Base-by-base conservation (phyloP, 768 basidiomycete genomes). In the Galerina marginata region DNA sequence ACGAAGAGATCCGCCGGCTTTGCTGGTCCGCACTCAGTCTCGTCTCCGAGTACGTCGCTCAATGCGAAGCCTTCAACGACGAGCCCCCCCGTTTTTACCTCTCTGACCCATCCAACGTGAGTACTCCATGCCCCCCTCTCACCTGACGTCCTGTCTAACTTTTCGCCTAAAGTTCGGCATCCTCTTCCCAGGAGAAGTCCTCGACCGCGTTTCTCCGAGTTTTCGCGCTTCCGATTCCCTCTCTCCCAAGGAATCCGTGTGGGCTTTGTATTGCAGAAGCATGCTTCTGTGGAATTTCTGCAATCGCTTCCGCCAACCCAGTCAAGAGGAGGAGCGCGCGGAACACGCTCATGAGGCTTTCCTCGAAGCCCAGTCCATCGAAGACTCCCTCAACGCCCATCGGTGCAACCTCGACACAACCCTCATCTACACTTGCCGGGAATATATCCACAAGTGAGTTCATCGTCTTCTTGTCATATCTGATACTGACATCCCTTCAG, bases 261-360 rank as follows among this genome's bases (percentile, higher is more conserved):
- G 91, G 91, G 91, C 90, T 0, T 76, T 93, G 26, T 91, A 91
- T 66, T 92, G 90, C 73, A 86, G 92, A 37, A 86, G 86, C 69
- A 90, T 93, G 88, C 81, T 93, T 9, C 77, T 93, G 3, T 93
- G 91, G 90, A 89, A 85, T 66, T 88, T 86, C 68, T 87, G 85
- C 63, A 79, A 81, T 49, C 84, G 85, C 36, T 67, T 72, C 58
- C 65, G 56, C 11, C 33, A 60, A 0, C 77, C 65, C 14, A 61
- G 78, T 58, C 71, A 75, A 10, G 76, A 76, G 20, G 83, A 86
- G 37, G 83, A 84, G n/a, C 82, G 83, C 46, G 82, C 85, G 1
- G 85, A 85, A 43, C 78, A 86, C 51, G 83, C 87, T 5, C 75
- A 85, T 57, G 84, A 86, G 50, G 84, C 86, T 1, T 89, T 85